phyloP scores from a whole-genome alignment of 768 basidiomycete species.

The Rhizopogon sp. region DNA sequence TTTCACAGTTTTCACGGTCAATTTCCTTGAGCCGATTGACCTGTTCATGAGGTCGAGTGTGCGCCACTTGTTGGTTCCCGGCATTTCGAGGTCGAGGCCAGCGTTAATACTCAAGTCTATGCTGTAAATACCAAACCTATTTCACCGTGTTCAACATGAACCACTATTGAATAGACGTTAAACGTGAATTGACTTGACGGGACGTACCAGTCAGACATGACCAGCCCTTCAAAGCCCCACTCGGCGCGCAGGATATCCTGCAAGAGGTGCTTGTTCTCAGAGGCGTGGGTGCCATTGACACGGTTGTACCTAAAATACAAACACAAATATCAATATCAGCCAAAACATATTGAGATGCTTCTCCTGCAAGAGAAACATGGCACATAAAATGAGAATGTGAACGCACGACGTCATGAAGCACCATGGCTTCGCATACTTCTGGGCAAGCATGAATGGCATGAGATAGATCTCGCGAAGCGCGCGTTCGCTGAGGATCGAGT shows the following conservation, averaged over 20 bases:
- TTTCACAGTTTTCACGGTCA: conserved; percentile 60
- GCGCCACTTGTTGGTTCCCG: conserved; percentile 72
- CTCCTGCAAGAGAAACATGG: neutral
- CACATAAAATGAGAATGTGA: neutral
- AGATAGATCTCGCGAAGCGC: conserved; percentile 57
- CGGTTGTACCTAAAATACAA: conserved; percentile 53
- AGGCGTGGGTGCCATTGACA: conserved; percentile 69
- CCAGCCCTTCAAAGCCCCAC: conserved; percentile 68
- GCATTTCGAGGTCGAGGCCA: conserved; percentile 81
- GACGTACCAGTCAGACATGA: conserved; percentile 79
- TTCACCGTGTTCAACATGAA: neutral
- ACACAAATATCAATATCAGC: neutral
- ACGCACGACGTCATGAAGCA: conserved; percentile 58
- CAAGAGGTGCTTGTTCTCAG: conserved; percentile 59
- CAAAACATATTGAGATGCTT: neutral
- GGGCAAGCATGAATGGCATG: conserved; percentile 56
- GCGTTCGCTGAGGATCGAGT: conserved; percentile 44
- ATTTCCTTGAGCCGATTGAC: conserved; percentile 54
- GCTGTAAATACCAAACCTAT: conserved; percentile 69
- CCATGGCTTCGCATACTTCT: conserved; percentile 50
- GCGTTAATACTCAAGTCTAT: conserved; percentile 62
- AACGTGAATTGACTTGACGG: neutral
- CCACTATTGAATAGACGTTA: neutral
- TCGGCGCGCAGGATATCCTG: conserved; percentile 62
- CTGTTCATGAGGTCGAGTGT: conserved; percentile 63